Conservation (phyloP, 495 filamentous ascomycete species). For the Xylaria nigripes region DNA sequence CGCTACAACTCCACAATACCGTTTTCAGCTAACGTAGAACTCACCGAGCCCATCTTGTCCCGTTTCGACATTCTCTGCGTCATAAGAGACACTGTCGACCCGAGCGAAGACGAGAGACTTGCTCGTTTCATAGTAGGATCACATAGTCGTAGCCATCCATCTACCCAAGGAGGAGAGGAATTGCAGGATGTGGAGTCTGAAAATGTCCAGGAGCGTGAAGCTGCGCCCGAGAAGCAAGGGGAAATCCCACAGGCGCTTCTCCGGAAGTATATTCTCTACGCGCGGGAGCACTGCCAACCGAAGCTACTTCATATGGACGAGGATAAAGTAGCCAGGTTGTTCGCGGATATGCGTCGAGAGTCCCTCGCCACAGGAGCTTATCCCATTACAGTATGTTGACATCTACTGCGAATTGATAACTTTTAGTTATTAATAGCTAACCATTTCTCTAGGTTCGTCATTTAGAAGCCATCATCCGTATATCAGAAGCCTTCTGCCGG, state of each 20-base stretch:
- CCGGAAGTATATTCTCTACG: slow-evolving; percentile 95
- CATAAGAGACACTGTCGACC: slow-evolving; percentile 95
- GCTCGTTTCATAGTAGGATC: slow-evolving; percentile 92
- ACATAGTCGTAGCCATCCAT: slow-evolving; percentile 82
- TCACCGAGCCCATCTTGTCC: slow-evolving; percentile 95
- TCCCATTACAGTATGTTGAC: slow-evolving; percentile 79
- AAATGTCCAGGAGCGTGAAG: slow-evolving; percentile 34
- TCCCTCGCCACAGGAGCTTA: slow-evolving; percentile 89
- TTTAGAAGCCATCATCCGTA: slow-evolving; percentile 94
- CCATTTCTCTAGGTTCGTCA: slow-evolving; percentile 70
- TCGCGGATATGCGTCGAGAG: slow-evolving; percentile 93
- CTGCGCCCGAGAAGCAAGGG: slow-evolving; percentile 55
- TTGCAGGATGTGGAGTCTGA: slow-evolving; percentile 50
- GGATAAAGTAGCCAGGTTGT: slow-evolving; percentile 90
- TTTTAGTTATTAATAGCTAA: slow-evolving; percentile 10
- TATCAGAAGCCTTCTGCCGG: slow-evolving; percentile 83
- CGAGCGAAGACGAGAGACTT: slow-evolving; percentile 86
- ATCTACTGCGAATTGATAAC: background rate
- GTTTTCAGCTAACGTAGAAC: slow-evolving; percentile 90
- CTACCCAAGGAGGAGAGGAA: slow-evolving; percentile 48
- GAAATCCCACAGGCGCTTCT: slow-evolving; percentile 88
- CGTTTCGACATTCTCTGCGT: slow-evolving; percentile 99
- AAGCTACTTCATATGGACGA: slow-evolving; percentile 98
- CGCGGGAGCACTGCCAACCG: slow-evolving; percentile 79
- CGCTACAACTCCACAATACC: slow-evolving; percentile 95